Base-by-base conservation (phyloP, 306 rosid species). In the Glycine tomentella region DNA sequence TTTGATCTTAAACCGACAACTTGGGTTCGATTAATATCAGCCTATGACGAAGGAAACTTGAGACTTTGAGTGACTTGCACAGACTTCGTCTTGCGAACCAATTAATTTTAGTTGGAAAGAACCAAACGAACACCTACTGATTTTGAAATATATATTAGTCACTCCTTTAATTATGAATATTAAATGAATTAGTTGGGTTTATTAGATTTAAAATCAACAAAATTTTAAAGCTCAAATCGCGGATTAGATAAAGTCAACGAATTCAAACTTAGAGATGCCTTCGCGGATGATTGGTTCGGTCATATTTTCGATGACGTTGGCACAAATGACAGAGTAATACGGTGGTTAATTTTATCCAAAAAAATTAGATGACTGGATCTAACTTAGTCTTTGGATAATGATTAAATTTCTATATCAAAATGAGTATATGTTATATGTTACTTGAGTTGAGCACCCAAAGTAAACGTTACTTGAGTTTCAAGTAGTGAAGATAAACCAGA, bases 1-100 rank as follows among this genome's bases (percentile, higher is more conserved):
- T 71, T 68, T 84, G 82, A 84, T 75, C 84, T 3, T 62, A 84
- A 80, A 84, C 85, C 72, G 80, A 56, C 87, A 62, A 55, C 52
- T 2, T 44, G 49, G 58, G 82, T 70, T 36, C 34, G 9, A 80
- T 40, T 59, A 73, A 53, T 64, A 33, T 50, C 57, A 36, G 25
- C 79, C 42, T 62, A 16, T 53, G 81, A 67, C 69, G 75, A 82
- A 75, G 25, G 84, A 51, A 69, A 67, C 77, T 80, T 74, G 55
- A 52, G 31, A 25, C 63, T 69, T 76, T 33, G 46, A 51, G 80
- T 67, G 68, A 75, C 75, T 56, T 16, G 4, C 12, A 40, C 51
- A 15, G 50, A 81, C 86, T 51, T 68, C 10, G 75, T 77, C 75
- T 57, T 12, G 42, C n/a, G 16, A 74, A 72, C 86, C 31, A 25